Conservation (phyloP, 1,139 yeast species). For the Tardiomyces depauwii region DNA sequence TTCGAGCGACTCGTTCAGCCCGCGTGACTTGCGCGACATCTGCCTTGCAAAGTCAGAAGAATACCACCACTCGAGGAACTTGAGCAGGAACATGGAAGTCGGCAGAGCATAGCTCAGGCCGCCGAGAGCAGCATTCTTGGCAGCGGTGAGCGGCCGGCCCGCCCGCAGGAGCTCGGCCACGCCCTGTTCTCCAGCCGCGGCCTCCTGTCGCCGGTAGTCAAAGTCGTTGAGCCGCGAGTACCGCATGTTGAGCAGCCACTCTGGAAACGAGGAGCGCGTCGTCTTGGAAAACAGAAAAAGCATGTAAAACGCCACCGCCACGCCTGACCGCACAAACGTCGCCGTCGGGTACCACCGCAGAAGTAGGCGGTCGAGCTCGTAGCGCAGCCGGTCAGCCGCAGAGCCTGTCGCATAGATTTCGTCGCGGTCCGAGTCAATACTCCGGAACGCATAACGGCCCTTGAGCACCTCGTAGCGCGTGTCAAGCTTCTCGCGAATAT, state of each 20-base stretch:
- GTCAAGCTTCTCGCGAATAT: slow-evolving; percentile 58
- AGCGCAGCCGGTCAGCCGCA: slow-evolving; percentile 12
- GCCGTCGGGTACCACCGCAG: slow-evolving; percentile 52
- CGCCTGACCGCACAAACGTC: slow-evolving; percentile 36
- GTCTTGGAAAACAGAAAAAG: slow-evolving; percentile 57
- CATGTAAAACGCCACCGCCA: slow-evolving; percentile 50
- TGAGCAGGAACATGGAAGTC: slow-evolving; percentile 68
- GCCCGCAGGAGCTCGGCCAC: background rate
- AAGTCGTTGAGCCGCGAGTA: slow-evolving; percentile 57
- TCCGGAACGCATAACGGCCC: slow-evolving; percentile 33
- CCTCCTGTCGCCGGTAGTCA: slow-evolving; percentile 32
- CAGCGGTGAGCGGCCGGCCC: background rate
- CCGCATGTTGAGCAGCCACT: slow-evolving; percentile 51
- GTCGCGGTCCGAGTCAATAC: slow-evolving; percentile 17
- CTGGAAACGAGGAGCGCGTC: slow-evolving; percentile 54
- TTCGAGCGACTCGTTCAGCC: slow-evolving; percentile 9
- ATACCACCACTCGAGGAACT: slow-evolving; percentile 94
- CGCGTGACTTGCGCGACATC: slow-evolving; percentile 31
- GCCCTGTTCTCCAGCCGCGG: slow-evolving; percentile 1
- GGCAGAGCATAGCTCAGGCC: slow-evolving; percentile 47
- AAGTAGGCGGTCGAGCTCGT: slow-evolving; percentile 34
- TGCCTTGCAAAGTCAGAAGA: slow-evolving; percentile 63
- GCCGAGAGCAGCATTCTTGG: background rate
- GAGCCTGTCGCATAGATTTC: slow-evolving; percentile 7
- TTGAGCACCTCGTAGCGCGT: slow-evolving; percentile 52